Base-by-base conservation (phyloP, 139 green algal genomes). In the Chlorella sp. region DNA sequence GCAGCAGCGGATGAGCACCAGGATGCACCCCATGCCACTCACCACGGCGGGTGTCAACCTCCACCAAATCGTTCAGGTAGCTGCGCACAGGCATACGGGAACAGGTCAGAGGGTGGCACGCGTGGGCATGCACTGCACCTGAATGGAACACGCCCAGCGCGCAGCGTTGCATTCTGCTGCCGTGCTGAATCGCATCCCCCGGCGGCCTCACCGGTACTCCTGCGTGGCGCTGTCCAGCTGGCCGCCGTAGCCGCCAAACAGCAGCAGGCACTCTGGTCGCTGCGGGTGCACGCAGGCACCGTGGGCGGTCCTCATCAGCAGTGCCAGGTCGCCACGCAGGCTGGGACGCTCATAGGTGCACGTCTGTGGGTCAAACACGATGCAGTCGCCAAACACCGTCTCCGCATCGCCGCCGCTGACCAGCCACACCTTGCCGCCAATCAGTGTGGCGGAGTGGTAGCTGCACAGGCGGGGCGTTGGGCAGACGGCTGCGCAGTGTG, bases 401-500 rank as follows among this genome's bases (percentile, higher is more conserved):
- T 57, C 21, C 0, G 69, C 34, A 51, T 81, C 65, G 30, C 62
- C 47, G 26, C 85, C 85, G 36, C 85, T 80, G 65, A 85, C 72
- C 28, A 89, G 63, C 85, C 85, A 89, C 28, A 89, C 85, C 62
- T 65, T 56, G 26, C 51, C 74, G 60, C 51, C 28, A 2, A 86
- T 63, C 16, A 86, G 21, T 12, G 85, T 89, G 56, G 85, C 79
- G 26, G 85, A 82, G 79, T 86, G 85, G 63, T 83, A 86, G 64
- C 76, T 82, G 76, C 76, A 34, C 21, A 28, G 36, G 17, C 11
- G n/a, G 75, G 75, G 6, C 4, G 57, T 18, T 51, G 44, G 44
- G 44, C 44, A 51, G 44, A 51, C 44, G 44, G 44, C 44, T 51
- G 44, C 44, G 44, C 9, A 51, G n/a, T 51, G 44, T 51, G 44